Base-by-base conservation (phyloP, 2,329 filamentous ascomycete species). In the Tolypocladium amazonense region DNA sequence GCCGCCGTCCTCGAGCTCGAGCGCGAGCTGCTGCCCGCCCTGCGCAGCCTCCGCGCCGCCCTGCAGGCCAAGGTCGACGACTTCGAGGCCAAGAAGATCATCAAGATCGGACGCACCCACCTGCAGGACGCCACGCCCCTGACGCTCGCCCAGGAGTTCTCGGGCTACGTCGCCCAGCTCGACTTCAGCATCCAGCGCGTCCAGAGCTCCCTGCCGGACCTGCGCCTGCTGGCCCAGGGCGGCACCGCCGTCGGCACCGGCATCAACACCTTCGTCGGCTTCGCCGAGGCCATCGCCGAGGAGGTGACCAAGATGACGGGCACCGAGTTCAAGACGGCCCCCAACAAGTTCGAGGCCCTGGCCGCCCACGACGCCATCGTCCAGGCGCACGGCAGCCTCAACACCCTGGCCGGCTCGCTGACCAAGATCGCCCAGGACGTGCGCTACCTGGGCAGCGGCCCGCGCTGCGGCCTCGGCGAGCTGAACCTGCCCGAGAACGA, bases 391-490 rank as follows among this genome's bases (percentile, higher is more conserved):
- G 94, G 94, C 62, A 87, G 89, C 65, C 85, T 99, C 70, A 97
- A 97, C 82, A 97, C 92, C 35, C 84, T 97, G 62, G 92, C 94
- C 55, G 80, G 82, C 62, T 96, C 92, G 58, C 87, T 99, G 58
- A 95, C 90, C 85, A 97, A 99, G 84, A 96, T 99, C 70, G 94
- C 93, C 14, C 92, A 99, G 79, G 94, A 97, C 74, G 91, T 99
- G 72, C 89, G 94, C 70, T 97, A 96, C 80, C 89, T 97, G 58
- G 94, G 94, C 68, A 96, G 90, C 66, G 94, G 94, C 20, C 94
- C 94, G 59, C 91, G 94, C 62, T 97, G 94, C 76, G 94, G 94
- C 70, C 88, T 97, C 27, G 93, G 92, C 66, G 94, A 99, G 80
- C 85, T 99, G 64, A 84, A 85, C 71, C 86, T 99, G 57, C 94